Base-by-base conservation (phyloP, 306 rosid species). In the Ormosia emarginata region DNA sequence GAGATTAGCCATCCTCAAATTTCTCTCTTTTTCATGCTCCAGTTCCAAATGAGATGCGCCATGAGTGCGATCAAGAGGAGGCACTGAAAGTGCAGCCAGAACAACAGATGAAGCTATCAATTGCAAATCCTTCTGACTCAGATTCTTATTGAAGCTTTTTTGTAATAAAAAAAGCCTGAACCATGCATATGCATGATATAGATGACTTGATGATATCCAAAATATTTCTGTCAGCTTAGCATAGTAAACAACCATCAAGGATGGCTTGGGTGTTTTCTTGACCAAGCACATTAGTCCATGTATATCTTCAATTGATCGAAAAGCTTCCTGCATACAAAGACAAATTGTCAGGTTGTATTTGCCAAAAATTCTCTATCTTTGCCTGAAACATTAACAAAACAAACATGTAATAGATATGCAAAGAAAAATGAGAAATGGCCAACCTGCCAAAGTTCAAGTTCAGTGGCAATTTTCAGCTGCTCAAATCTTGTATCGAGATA, bases 361-460 rank as follows among this genome's bases (percentile, higher is more conserved):
- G 18, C 33, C 8, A 76, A 33, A 74, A 59, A 7, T 18, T 66
- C 17, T 10, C 33, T 2, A 18, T 11, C 41, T 15, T 5, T 33
- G 5, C 5, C 44, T 33, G 5, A 7, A 66, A 59, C 14, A 66
- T 12, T 1, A 36, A 24, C 15, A n/a, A 72, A 74, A 64, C 24
- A 29, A 47, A 15, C 37, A 7, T 3, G n/a, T 12, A 4, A 69
- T 5, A 47, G 33, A 37, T 12, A 30, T 2, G 4, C 0, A 47
- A n/a, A 24, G 4, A 3, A 44, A 71, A 12, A 5, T 0, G 9
- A 67, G 47, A 83, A 58, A 71, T 29, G 17, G 11, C 37, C n/a
- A 78, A 93, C 99, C 99, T 96, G 99, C 99, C 99, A 96, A 66
- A 96, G 97, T 86, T 88, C 94, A 50, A 92, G 94, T 55, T 96